Evolutionary conservation across 2,329 filamentous ascomycete genomes (phyloP).

Genomic region (Verticillium dahliae): DNA sequence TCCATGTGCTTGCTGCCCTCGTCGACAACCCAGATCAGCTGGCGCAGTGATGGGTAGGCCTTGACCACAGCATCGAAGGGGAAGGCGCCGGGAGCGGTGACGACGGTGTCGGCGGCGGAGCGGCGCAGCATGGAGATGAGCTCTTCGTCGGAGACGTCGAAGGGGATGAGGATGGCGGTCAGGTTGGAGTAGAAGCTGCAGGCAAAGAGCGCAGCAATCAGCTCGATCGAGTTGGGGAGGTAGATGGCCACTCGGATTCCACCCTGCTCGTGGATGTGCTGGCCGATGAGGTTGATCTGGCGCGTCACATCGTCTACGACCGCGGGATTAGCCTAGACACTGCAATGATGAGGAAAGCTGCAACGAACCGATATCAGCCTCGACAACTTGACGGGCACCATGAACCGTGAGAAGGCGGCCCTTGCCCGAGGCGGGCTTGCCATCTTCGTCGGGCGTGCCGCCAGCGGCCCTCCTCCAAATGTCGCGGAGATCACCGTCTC

Average conservation of each 20-base stretch:
- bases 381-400: conserved; percentile 60
- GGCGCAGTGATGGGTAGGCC: conserved; percentile 62
- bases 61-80: conserved; percentile 69
- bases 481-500: conserved; percentile 85
- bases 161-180: conserved; percentile 78
- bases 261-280: conserved; percentile 64
- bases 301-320: conserved; percentile 62
- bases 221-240: conserved; percentile 87
- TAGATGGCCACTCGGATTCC: conserved; percentile 80
- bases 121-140: conserved; percentile 67
- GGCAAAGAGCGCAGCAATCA: conserved; percentile 76
- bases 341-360: not conserved
- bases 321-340: conserved; percentile 1
- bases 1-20: conserved; percentile 87
- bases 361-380: conserved; percentile 57
- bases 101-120: conserved; percentile 70
- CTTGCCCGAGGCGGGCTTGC: conserved; percentile 50
- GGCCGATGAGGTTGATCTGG: conserved; percentile 83
- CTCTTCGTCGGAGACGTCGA: conserved; percentile 63
- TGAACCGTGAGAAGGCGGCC: conserved; percentile 74
- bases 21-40: conserved; percentile 89
- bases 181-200: conserved; percentile 79
- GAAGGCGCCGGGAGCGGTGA: conserved; percentile 81
- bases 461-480: conserved; percentile 72
- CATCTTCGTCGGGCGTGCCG: conserved; percentile 58